Evolutionary conservation across 164 flowering plant genomes (phyloP), one percentile per base, ranked within the genome.

Genomic region (Amborella trichopoda): DNA sequence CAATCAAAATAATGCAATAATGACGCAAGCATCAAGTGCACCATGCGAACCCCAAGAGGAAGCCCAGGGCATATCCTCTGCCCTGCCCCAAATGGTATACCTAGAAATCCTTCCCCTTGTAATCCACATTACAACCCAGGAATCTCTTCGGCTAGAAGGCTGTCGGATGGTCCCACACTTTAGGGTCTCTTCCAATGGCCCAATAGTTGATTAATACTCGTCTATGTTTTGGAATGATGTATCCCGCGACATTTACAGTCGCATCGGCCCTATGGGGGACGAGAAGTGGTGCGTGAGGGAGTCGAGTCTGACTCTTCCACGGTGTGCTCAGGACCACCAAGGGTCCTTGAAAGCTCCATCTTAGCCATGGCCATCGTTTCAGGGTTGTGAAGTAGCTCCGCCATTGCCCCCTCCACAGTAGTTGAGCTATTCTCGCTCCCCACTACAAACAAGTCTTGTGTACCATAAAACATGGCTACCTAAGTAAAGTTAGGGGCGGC

Each of bases 61-160:
- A 53, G 3, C 3, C 56, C 49, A 0, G 49, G 48, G 28, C 56
- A 53, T 2, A 53, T 53, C 23, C 49, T n/a, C 13, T 49, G 24
- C 6, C 56, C 49, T 11, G 56, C 48, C 2, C 53, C 53, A 6
- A 48, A 48, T 2, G 52, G 52, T 0, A 30, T 30, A 14, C 9
- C 0, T 34, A 9, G 17, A 34, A 34, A 33, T 32, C 10, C 6
- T 33, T 10, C 4, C 40, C 40, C 10, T 48, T 48, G 40, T 18
- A 23, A 34, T 48, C 52, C 1, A 48, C n/a, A 4, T 20, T 6
- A 6, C 19, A 4, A 23, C 16, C 5, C 13, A 48, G 11, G 24
- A 48, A 48, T 34, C 52, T 48, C 27, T 48, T 19, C 6, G 52
- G 52, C 6, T 10, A 28, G 52, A 48, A 48, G 6, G 5, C 26